Percentiles rank a stretch among this genome's conserved stretches.
phyloP scores from a whole-genome alignment of 2,329 filamentous ascomycete species.

The Cryphonectria carpinicola region DNA sequence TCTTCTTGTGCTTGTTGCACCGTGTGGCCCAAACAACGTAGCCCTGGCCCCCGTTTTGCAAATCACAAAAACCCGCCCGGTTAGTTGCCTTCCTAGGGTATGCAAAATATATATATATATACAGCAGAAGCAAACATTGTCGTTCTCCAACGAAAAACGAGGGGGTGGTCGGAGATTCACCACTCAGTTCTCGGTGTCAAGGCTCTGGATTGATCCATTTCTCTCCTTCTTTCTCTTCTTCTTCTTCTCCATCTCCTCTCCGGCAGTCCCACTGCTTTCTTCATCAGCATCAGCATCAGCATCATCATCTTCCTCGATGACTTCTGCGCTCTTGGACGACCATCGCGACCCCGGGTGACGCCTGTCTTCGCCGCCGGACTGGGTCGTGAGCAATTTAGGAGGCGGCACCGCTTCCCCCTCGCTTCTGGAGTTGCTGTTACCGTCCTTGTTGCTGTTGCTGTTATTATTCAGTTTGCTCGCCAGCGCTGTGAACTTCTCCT shows the following conservation, averaged over 20 bases:
- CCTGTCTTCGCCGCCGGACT: constrained; percentile 36
- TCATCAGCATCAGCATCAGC: constrained; percentile 4
- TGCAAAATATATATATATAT: neutral
- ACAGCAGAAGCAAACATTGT: neutral
- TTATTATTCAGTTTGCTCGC: constrained; percentile 33
- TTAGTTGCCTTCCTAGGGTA: neutral
- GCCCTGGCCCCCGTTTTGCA: neutral
- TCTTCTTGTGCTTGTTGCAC: neutral
- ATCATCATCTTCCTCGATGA: constrained; percentile 29
- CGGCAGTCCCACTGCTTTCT: constrained; percentile 31
- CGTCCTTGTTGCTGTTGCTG: constrained; percentile 30
- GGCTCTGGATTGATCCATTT: neutral
- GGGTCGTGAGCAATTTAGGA: constrained; percentile 6
- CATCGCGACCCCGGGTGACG: constrained; percentile 25
- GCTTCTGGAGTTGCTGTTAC: constrained; percentile 38
- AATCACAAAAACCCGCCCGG: neutral
- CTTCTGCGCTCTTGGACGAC: constrained; percentile 29
- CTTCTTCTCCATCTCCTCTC: constrained; percentile 13
- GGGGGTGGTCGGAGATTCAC: no score
- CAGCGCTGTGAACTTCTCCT: constrained; percentile 34
- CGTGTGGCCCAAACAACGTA: neutral
- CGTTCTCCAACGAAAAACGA: neutral
- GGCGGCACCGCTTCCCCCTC: constrained; percentile 7
- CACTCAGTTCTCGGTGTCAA: constrained; percentile 14
- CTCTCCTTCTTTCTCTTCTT: constrained; percentile 2